These are phyloP conservation scores for Calonectria leucothoes DNA, from an alignment of 2,329 filamentous ascomycete genomes.

Conservation along the genomic window DNA sequence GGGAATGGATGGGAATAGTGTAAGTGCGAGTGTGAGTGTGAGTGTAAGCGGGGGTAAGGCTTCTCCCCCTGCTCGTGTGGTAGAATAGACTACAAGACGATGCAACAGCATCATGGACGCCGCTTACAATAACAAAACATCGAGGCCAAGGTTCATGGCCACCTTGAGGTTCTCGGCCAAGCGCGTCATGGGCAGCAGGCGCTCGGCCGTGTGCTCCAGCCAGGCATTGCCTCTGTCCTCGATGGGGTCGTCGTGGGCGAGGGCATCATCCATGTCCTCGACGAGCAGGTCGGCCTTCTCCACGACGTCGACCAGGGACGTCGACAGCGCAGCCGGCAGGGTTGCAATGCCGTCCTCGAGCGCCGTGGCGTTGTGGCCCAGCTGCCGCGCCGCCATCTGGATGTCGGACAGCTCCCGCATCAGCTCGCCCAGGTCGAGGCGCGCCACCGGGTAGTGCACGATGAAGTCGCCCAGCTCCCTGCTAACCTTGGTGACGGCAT, in stretches of 20 bases:
- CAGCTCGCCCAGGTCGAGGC: conserved; percentile 37
- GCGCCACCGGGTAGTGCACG: conserved; percentile 36
- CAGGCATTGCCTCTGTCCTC: conserved; percentile 28
- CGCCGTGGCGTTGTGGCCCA: conserved; percentile 37
- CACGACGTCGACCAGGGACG: conserved; percentile 32
- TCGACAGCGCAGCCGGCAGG: conserved; percentile 25
- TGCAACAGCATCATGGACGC: too few relatives aligned
- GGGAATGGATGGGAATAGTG: not conserved
- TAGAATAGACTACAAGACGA: too few relatives aligned
- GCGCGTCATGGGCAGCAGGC: conserved; percentile 31
- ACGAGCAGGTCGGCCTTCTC: conserved; percentile 30
- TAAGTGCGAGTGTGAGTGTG: not conserved
- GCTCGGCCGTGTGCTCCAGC: conserved; percentile 40
- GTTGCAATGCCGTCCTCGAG: conserved; percentile 25
- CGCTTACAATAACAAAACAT: conserved; percentile 37
- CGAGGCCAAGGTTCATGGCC: conserved; percentile 39
- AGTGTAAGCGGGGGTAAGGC: not conserved
- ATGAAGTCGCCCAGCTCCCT: conserved; percentile 40
- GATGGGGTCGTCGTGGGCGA: conserved; percentile 24
- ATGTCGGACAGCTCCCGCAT: conserved; percentile 44
- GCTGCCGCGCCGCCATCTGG: conserved; percentile 39
- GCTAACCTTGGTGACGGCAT: conserved; percentile 28
- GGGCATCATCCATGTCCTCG: conserved; percentile 38
- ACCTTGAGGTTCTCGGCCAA: conserved; percentile 35
- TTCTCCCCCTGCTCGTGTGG: not conserved